Conservation (phyloP, 352 stramenopile species). For the Globisporangium nunn region DNA sequence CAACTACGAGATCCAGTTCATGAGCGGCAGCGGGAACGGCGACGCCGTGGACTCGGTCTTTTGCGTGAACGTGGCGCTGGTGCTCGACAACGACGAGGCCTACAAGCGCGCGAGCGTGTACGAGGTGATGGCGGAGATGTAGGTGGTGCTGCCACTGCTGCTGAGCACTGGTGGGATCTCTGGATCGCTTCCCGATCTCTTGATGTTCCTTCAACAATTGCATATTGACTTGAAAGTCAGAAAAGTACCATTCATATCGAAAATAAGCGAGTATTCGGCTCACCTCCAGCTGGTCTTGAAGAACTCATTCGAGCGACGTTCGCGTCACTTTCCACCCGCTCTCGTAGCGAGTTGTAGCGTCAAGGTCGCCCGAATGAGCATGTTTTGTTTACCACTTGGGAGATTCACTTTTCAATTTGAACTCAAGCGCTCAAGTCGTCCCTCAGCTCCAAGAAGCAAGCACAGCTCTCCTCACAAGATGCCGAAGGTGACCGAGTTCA, state of each 20-base stretch:
- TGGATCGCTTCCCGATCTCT: background rate
- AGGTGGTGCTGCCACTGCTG: conserved; percentile 9
- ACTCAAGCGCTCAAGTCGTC: background rate
- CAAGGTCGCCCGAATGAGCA: too few relatives aligned
- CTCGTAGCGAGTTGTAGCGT: too few relatives aligned
- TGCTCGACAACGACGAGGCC: conserved; percentile 34
- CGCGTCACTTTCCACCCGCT: too few relatives aligned
- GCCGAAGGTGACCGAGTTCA: conserved; percentile 78
- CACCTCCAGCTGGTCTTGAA: too few relatives aligned
- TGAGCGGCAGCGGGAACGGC: conserved; percentile 34
- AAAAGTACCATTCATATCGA: background rate
- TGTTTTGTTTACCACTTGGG: too few relatives aligned
- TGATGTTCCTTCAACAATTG: background rate
- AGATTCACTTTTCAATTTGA: background rate
- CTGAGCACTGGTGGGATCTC: too few relatives aligned
- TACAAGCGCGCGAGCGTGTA: conserved; percentile 50
- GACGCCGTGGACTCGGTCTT: conserved; percentile 39
- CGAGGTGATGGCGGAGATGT: conserved; percentile 64
- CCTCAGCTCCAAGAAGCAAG: conserved; percentile 10
- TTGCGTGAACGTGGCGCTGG: conserved; percentile 73
- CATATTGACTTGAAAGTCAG: background rate
- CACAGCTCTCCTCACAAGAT: conserved; percentile 21
- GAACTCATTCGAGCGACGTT: too few relatives aligned
- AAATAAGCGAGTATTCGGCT: background rate
- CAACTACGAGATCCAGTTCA: conserved; percentile 79